Conservation (phyloP, 345 rosid species). For the Eucalyptus curtisii region DNA sequence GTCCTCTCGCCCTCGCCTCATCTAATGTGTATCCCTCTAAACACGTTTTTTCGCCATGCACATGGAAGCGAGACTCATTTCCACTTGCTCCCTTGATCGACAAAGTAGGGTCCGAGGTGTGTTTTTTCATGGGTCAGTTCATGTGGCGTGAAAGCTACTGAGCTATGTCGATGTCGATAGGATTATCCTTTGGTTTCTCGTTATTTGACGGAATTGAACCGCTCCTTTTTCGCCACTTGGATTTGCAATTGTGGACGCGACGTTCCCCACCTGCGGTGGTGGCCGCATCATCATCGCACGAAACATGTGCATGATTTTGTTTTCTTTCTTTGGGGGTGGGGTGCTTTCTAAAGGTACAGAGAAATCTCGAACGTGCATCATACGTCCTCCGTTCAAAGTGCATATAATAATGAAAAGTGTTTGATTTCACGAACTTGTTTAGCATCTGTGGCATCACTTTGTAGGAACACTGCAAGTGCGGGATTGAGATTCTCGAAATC, state of each 20-base stretch:
- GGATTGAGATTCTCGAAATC: neutral
- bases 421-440: neutral
- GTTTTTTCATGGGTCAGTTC: neutral
- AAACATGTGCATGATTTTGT: neutral
- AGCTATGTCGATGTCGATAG: neutral
- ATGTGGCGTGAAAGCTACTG: neutral
- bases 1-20: neutral
- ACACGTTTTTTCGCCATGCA: neutral
- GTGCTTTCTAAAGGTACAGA: neutral
- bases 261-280: neutral
- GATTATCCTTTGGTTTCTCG: neutral
- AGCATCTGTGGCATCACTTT: neutral
- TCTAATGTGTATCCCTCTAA: neutral
- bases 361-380: neutral
- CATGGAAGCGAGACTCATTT: too few relatives aligned
- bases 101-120: neutral
- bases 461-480: neutral
- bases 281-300: neutral
- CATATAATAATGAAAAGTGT: neutral
- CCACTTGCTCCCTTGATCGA: neutral
- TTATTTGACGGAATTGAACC: fast-evolving
- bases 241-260: neutral
- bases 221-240: neutral
- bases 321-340: neutral
- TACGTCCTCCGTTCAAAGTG: neutral